phyloP scores from a whole-genome alignment of 2,329 filamentous ascomycete genomes.

The Epicoccum sorghinum region DNA sequence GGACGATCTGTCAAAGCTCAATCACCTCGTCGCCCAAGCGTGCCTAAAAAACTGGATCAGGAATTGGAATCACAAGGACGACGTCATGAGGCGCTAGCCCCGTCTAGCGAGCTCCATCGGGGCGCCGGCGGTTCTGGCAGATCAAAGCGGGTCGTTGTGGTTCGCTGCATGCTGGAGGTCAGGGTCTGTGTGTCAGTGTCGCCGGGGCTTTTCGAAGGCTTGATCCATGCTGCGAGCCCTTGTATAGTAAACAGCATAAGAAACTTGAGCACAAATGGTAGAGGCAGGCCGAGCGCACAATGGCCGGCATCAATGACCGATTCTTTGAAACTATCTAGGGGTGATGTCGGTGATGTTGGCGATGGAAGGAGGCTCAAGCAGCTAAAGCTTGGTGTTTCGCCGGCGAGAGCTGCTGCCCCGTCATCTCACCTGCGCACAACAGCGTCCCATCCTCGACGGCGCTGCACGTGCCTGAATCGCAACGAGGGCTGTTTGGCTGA shows the following conservation, averaged over 20 bases:
- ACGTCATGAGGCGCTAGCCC: slow-evolving; percentile 9
- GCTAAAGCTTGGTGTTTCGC: slow-evolving; percentile 1
- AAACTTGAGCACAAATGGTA: not conserved
- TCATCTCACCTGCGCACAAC: not conserved
- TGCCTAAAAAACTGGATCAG: slow-evolving; percentile 12
- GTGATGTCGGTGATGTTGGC: not conserved
- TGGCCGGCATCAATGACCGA: not conserved
- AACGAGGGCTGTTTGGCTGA: slow-evolving; percentile 7
- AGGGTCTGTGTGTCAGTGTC: slow-evolving; percentile 13
- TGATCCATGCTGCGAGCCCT: not conserved
- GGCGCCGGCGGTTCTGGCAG: slow-evolving; percentile 8
- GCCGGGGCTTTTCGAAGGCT: not conserved
- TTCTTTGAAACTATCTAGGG: no score
- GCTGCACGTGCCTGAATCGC: slow-evolving; percentile 5
- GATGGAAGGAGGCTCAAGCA: not conserved
- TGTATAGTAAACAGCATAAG: not conserved
- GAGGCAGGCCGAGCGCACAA: not conserved
- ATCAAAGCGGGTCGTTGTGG: slow-evolving; percentile 16
- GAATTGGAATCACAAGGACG: slow-evolving; percentile 1
- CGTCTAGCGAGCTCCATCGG: slow-evolving; percentile 10
- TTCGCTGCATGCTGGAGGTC: slow-evolving; percentile 14
- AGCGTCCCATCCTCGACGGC: not conserved
- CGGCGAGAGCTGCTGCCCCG: not conserved
- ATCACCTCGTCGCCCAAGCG: not conserved
- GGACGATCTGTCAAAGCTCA: slow-evolving; percentile 3